Conservation (phyloP, 352 stramenopile genomes). For the Phytophthora podocarpi region DNA sequence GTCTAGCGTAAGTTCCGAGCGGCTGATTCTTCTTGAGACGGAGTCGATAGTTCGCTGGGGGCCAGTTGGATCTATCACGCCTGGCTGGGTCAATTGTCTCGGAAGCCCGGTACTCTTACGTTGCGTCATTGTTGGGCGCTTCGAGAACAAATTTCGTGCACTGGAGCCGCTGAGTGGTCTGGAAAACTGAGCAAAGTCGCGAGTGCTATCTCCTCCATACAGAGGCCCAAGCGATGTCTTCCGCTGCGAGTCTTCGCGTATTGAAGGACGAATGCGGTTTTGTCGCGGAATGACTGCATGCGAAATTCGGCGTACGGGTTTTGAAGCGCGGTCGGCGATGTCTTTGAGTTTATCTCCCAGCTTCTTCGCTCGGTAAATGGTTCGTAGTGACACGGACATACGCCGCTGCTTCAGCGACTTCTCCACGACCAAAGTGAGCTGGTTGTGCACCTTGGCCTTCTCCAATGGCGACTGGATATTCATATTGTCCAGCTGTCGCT, state of each 20-base stretch:
- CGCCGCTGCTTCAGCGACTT: constrained; percentile 77
- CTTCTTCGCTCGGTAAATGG: constrained; percentile 83
- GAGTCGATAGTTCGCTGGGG: constrained; percentile 26
- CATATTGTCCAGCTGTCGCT: constrained; percentile 85
- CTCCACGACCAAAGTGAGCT: constrained; percentile 78
- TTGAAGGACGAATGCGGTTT: constrained; percentile 23
- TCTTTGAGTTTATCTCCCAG: constrained; percentile 83
- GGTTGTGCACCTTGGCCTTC: constrained; percentile 80
- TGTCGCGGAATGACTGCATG: constrained; percentile 16
- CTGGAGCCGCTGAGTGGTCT: constrained; percentile 7
- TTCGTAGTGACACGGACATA: constrained; percentile 75
- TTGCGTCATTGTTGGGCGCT: constrained; percentile 6
- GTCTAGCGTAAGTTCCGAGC: constrained; percentile 53
- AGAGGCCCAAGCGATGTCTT: constrained; percentile 4
- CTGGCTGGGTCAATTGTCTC: constrained; percentile 2
- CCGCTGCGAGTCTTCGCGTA: constrained; percentile 23
- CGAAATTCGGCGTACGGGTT: constrained; percentile 31
- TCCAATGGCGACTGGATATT: constrained; percentile 75
- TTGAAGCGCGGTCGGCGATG: constrained; percentile 68
- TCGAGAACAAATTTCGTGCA: constrained; percentile 14
- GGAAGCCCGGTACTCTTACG: constrained; percentile 7
- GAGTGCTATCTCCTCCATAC: constrained; percentile 20
- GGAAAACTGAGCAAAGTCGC: constrained; percentile 37
- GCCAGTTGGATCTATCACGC: constrained; percentile 1
- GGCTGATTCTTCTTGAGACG: constrained; percentile 61